Percentiles rank a stretch among this genome's conserved stretches.
Conservation (phyloP, 2,329 filamentous ascomycete genomes). For the Clonostachys rosea region DNA sequence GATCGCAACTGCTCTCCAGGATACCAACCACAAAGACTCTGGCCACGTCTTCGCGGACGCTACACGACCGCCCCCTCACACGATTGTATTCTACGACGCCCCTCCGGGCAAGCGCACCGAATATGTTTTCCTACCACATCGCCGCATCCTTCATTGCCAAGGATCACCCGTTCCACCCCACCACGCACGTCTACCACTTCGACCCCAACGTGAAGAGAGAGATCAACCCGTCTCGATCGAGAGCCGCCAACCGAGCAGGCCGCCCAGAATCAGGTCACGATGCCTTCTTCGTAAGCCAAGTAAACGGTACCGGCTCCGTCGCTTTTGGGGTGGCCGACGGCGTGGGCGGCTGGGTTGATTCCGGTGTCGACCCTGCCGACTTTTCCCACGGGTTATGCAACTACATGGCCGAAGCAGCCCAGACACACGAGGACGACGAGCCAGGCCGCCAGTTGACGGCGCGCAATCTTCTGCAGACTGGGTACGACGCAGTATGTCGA, state of each 20-base stretch:
- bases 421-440: slow-evolving; percentile 41
- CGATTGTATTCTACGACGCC: no score
- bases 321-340: slow-evolving; percentile 91
- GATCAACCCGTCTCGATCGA: slow-evolving; percentile 9
- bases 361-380: slow-evolving; percentile 87
- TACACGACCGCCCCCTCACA: no score
- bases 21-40: no score
- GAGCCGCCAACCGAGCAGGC: slow-evolving; percentile 13
- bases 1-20: no score
- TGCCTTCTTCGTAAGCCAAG: slow-evolving; percentile 84
- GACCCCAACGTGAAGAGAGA: slow-evolving; percentile 55
- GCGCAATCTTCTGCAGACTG: slow-evolving; percentile 70
- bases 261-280: slow-evolving; percentile 86
- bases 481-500: slow-evolving; percentile 75
- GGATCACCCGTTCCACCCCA: slow-evolving; percentile 60
- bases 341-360: slow-evolving; percentile 92
- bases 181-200: slow-evolving; percentile 69
- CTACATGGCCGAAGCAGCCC: slow-evolving; percentile 79
- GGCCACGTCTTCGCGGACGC: no score
- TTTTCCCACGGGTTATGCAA: slow-evolving; percentile 93
- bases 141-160: slow-evolving; percentile 75
- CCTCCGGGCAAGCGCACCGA: no score
- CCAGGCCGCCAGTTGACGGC: slow-evolving; percentile 45
- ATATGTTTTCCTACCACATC: slow-evolving; percentile 59
- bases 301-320: slow-evolving; percentile 68